Base-by-base conservation (phyloP, 2,329 filamentous ascomycete genomes). In the Aureobasidium namibiae region DNA sequence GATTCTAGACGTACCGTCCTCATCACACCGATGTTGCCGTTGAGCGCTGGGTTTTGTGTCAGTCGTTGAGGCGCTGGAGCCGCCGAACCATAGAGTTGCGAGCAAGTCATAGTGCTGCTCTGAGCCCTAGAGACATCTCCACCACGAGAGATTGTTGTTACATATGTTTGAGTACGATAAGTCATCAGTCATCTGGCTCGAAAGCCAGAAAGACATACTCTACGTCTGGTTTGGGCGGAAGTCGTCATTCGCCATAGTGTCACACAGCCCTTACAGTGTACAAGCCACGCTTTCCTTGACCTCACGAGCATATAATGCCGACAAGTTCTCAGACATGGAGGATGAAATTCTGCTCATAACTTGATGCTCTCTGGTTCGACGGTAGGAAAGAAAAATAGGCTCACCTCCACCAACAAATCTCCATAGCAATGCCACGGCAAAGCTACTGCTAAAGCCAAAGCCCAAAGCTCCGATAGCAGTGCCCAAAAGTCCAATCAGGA, bases 21-120 rank as follows among this genome's bases (percentile, higher is more conserved):
- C 84, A 90, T 86, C 3, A 90, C 85, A 0, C 86, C 86, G 1
- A 89, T 80, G 67, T 89, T 90, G 1, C 86, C 87, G 68, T 90
- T 90, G 50, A 89, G 70, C 11, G 82, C 61, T 60, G 29, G 3
- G n/a, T n/a, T 21, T 11, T 2, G 1, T 16, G 24, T 59, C 23
- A 50, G 34, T 34, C 14, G 4, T 1, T 21, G 10, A 9, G 21
- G 14, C 8, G 14, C 18, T 13, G 3, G 13, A 29, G 10, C 16
- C 24, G 36, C 41, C 36, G 49, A 53, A 31, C 5, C 29, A 21
- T n/a, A 33, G 18, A 44, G 50, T 24, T 21, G n/a, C 14, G 14
- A 33, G 50, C 38, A 54, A 33, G 50, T 23, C 23, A 38, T 42
- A 11, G 21, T 13, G 39, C 39, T 42, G 11, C 36, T 41, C 38